Evolutionary conservation across 2,329 filamentous ascomycete species (phyloP), one percentile per base, ranked within the genome.

Genomic region (Pseudocercospora cruenta): DNA sequence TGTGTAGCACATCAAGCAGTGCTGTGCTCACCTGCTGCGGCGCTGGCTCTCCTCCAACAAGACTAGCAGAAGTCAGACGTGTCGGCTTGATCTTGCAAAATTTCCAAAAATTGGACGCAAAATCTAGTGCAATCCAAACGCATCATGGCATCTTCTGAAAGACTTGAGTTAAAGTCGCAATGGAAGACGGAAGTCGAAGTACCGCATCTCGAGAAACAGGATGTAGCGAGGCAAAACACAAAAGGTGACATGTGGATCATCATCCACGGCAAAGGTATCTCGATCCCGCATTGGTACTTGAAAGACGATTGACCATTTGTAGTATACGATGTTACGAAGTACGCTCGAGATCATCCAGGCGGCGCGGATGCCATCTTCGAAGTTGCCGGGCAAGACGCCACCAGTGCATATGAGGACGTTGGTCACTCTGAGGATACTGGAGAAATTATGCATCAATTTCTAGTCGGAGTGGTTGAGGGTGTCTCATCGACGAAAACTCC

Each of bases 241-340:
- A 96, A 96, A 85, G 92, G 93, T 19, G 92, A 96, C 78, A 84
- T 97, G n/a, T 98, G 94, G 94, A 95, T 98, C 64, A 93, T 93
- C 1, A 94, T 98, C 77, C 97, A 97, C 89, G 94, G 94, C 43
- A 80, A 87, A 66, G 70, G 70, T 69, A 51, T 54, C 31, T 33
- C n/a, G 59, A 24, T n/a, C 24, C 6, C 9, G 10, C 45, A 39
- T 21, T 26, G 49, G n/a, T 31, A 6, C 16, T 62, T 9, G 51
- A 6, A 39, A 47, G 36, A 19, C 6, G 28, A 45, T 43, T 60
- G 36, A 60, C 31, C 21, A 12, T 1, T 3, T 45, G 26, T 19
- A 62, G 93, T 97, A 65, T 86, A 97, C 83, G 92, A 97, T 81
- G 85, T 97, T 64, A 91, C 90, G 69, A 90, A 96, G 85, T 98